Base-by-base conservation (phyloP, 768 basidiomycete genomes). In the Phanerodontia chrysosporium region DNA sequence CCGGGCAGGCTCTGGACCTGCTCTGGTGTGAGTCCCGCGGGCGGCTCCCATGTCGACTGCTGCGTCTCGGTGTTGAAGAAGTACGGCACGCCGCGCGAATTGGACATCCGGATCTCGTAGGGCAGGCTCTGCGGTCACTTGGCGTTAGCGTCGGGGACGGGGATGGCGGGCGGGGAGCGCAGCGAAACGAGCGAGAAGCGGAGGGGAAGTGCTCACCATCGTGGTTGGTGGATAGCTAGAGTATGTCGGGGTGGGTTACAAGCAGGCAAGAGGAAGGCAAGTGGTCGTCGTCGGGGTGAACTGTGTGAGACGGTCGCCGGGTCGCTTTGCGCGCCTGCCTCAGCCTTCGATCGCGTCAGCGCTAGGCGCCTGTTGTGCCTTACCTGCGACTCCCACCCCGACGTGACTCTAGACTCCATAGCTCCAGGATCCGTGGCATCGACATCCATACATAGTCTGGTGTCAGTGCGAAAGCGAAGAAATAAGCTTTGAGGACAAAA, bases 41-140 rank as follows among this genome's bases (percentile, higher is more conserved):
- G 95, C 0, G 81, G 60, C 0, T 92, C 88, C 97, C 97, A 99
- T 55, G 73, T 77, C 1, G 96, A 98, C 58, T 82, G 68, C 49
- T 81, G 78, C 49, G 89, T 89, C 28, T 78, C 70, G 39, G 74
- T 65, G 73, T 97, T 90, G 86, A 83, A 96, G 77, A 87, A 98
- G 79, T 98, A 98, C 16, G 93, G 90, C 35, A 91, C 71, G 25
- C 80, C 72, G 67, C 85, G 85, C 22, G 91, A 88, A 69, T 73
- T 84, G 45, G 93, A 95, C 78, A 92, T 82, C 60, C 92, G 87
- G 63, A 98, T 78, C 83, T 97, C 92, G 46, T 57, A 57, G 5
- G 55, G 16, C 10, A 9, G 39, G 39, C 39, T 7, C 39, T 18
- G 16, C 18, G 10, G 39, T 42, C 32, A 35, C 14, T 35, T 14